Evolutionary conservation across 345 rosid genomes (phyloP), one percentile per base, ranked within the genome.

Genomic region (Barbarea vulgaris): DNA sequence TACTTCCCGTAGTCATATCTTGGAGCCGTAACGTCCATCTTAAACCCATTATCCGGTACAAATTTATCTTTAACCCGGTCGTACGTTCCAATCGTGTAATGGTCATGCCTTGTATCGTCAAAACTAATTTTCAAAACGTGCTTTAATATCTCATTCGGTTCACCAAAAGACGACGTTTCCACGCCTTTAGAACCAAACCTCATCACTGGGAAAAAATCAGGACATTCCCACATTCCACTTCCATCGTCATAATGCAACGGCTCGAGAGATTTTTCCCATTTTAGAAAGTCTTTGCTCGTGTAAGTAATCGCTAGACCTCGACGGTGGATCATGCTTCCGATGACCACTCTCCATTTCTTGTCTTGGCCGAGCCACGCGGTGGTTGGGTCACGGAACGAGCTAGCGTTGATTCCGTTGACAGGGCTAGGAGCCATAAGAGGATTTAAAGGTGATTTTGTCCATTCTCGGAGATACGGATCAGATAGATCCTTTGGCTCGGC

Each of bases 201-300:
- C 1, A 78, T 44, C 4, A 91, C 96, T 0, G 97, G 96, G 63
- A 70, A 93, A 68, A 93, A 87, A 56, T 93, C 94, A 0, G 93
- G 96, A 34, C 97, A 91, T 67, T 93, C 98, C 98, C 98, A 91
- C 89, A 88, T 93, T 14, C 86, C 93, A 2, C 88, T 86, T 33
- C 75, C 83, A 11, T 74, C 63, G 6, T 72, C 87, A 6, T 86
- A 89, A 64, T 91, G 93, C 24, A 89, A 79, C 9, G 93, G 89
- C 6, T 80, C 77, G 0, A 70, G 39, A 3, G 91, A 77, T 42
- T 73, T 48, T 24, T 15, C 55, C 98, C 96, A 93, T 2, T 67
- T 64, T 9, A 84, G 63, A 46, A 91, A 91, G 69, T 91, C 88
- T 64, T 64, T 81, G 78, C 91, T 89, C 15, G 74, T 79, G 66